phyloP scores from a whole-genome alignment of 495 filamentous ascomycete genomes.

The Halenospora varia region DNA sequence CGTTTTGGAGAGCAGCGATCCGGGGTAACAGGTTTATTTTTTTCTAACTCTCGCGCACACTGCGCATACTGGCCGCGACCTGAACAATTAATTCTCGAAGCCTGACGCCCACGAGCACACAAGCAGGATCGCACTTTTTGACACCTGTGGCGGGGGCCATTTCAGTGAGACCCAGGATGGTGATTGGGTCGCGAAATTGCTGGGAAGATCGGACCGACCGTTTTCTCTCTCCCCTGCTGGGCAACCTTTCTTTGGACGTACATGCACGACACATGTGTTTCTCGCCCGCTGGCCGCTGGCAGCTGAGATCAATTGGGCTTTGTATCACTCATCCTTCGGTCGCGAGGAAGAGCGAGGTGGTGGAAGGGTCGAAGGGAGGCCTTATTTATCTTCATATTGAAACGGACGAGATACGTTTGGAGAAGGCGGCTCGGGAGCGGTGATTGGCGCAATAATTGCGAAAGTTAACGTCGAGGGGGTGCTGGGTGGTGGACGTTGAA shows the following conservation, averaged over 20 bases:
- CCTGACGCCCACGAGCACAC: neutral
- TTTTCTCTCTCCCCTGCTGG: neutral
- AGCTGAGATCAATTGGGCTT: neutral
- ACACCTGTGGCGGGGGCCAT: neutral
- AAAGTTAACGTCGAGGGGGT: neutral
- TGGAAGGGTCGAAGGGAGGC: neutral
- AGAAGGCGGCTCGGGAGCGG: neutral
- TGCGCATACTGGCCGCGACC: neutral
- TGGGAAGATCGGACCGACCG: slow-evolving; percentile 23
- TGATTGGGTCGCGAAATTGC: neutral
- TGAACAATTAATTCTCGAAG: neutral
- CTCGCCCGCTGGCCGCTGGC: neutral
- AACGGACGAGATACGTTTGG: neutral
- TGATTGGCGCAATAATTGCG: slow-evolving; percentile 19
- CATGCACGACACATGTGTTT: slow-evolving; percentile 16
- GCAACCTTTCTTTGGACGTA: slow-evolving; percentile 2
- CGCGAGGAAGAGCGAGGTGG: slow-evolving; percentile 7
- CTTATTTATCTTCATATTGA: neutral
- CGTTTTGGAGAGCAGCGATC: neutral
- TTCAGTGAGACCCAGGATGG: neutral
- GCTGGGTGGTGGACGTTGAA: neutral
- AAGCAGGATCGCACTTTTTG: neutral
- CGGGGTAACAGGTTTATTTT: slow-evolving; percentile 7
- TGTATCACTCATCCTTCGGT: slow-evolving; percentile 3
- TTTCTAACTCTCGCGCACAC: neutral